A percentile compares a stretch with the other conserved stretches of the same genome.
Evolutionary conservation across 2,329 filamentous ascomycete genomes (phyloP).

Genomic region (Aureobasidium sp.): DNA sequence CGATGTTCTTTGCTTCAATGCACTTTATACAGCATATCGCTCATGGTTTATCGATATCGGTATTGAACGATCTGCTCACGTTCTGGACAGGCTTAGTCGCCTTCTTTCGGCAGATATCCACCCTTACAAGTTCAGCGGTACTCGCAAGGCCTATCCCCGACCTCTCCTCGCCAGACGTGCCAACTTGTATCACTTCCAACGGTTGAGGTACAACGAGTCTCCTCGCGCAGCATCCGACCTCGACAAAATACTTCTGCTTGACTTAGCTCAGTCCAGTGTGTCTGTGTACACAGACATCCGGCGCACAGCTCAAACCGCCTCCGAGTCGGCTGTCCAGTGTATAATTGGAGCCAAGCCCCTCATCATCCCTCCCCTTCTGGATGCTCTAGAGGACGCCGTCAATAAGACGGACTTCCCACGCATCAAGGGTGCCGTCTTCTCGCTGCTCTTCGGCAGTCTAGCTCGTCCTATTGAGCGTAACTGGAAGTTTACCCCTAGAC

Average conservation of each 20-base stretch:
- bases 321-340: conserved; percentile 87
- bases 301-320: conserved; percentile 83
- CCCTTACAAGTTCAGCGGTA: conserved; percentile 88
- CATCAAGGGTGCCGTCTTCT: conserved; percentile 93
- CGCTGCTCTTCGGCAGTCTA: conserved; percentile 79
- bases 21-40: conserved; percentile 83
- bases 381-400: conserved; percentile 70
- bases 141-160: conserved; percentile 86
- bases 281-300: conserved; percentile 93
- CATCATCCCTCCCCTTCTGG: conserved; percentile 81
- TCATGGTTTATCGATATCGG: conserved; percentile 98
- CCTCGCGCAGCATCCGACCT: conserved; percentile 83
- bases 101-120: conserved; percentile 81
- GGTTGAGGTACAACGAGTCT: conserved; percentile 87
- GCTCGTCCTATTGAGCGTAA: conserved; percentile 82
- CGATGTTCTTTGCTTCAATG: conserved; percentile 90
- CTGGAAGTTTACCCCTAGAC: conserved; percentile 88
- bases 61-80: conserved; percentile 89
- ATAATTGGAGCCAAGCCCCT: conserved; percentile 81
- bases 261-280: conserved; percentile 82
- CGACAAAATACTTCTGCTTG: conserved; percentile 75
- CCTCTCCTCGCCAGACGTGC: conserved; percentile 88
- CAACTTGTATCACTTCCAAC: conserved; percentile 88
- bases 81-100: conserved; percentile 77
- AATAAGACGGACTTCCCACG: conserved; percentile 75